Percentiles rank a stretch among this genome's conserved stretches.
Evolutionary conservation across 2,329 filamentous ascomycete genomes (phyloP).

Genomic region (Calonectria hawksworthii): DNA sequence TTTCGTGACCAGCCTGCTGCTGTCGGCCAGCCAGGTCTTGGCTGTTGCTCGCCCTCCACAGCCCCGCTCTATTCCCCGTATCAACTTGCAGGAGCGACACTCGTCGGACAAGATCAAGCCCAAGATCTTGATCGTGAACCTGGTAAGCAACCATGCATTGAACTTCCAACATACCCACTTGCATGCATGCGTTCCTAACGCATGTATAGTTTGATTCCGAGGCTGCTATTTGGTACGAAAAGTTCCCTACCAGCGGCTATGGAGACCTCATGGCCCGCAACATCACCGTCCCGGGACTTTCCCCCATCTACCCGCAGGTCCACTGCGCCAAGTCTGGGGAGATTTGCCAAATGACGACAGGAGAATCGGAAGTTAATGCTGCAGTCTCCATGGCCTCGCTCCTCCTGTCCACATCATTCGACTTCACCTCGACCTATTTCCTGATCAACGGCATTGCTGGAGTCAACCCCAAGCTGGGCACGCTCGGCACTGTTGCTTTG

Average conservation of each 20-base stretch:
- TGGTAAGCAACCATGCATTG: not conserved
- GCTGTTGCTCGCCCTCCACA: constrained; percentile 3
- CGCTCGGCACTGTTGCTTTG: constrained; percentile 38
- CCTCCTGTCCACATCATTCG: constrained; percentile 28
- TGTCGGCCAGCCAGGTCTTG: not conserved
- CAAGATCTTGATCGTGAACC: constrained; percentile 9
- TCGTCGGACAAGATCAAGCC: constrained; percentile 10
- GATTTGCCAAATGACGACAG: constrained; percentile 9
- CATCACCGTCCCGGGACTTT: constrained; percentile 5
- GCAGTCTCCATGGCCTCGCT: constrained; percentile 33
- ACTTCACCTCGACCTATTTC: constrained; percentile 36
- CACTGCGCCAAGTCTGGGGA: constrained; percentile 13
- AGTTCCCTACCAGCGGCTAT: not conserved
- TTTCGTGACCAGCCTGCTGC: not conserved
- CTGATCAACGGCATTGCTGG: constrained; percentile 38
- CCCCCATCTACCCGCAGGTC: constrained; percentile 8
- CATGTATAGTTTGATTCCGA: not conserved
- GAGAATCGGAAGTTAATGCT: constrained; percentile 32
- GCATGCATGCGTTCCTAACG: not conserved
- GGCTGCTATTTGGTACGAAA: constrained; percentile 14
- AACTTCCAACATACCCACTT: not conserved
- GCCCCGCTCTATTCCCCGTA: not conserved
- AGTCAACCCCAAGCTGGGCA: constrained; percentile 37
- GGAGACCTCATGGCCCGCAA: constrained; percentile 5
- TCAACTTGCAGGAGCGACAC: not conserved